These are phyloP conservation scores for Schwanniomyces vanrijiae DNA, from an alignment of 805 yeast species.

Conservation along the genomic window DNA sequence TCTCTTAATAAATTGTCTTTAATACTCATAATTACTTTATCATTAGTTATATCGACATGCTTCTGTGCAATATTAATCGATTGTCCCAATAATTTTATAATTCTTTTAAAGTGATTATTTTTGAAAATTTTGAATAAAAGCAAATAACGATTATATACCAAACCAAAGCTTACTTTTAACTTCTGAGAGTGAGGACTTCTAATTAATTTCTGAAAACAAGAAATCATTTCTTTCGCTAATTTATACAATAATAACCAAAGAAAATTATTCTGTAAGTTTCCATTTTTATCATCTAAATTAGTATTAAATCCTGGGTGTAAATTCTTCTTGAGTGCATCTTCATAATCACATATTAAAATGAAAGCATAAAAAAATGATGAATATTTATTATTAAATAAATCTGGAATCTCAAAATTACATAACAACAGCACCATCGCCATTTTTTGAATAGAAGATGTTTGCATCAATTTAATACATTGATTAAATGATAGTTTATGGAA, in stretches of 20 bases:
- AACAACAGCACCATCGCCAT: slow-evolving; percentile 2
- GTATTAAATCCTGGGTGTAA: slow-evolving; percentile 25
- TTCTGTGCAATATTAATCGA: slow-evolving; percentile 13
- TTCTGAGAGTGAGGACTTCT: not conserved
- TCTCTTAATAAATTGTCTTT: slow-evolving; percentile 4
- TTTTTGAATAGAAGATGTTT: not conserved
- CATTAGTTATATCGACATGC: slow-evolving; percentile 11
- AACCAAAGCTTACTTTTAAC: slow-evolving; percentile 7
- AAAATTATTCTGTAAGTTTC: slow-evolving; percentile 13
- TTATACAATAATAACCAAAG: slow-evolving; percentile 20
- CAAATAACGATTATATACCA: slow-evolving; percentile 13
- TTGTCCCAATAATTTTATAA: slow-evolving; percentile 11
- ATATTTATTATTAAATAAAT: slow-evolving; percentile 4
- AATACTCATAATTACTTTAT: slow-evolving; percentile 1
- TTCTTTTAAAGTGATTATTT: slow-evolving; percentile 15
- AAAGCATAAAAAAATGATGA: slow-evolving; percentile 19
- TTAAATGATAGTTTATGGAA: not conserved
- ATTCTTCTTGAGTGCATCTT: slow-evolving; percentile 10
- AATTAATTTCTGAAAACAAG: slow-evolving; percentile 11
- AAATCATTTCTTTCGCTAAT: slow-evolving; percentile 11
- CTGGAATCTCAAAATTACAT: slow-evolving; percentile 5
- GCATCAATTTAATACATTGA: slow-evolving; percentile 2
- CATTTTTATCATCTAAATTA: slow-evolving; percentile 9
- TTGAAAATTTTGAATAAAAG: slow-evolving; percentile 19
- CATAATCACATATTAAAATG: slow-evolving; percentile 18